phyloP scores from a whole-genome alignment of 2,329 filamentous ascomycete genomes.

The Falciphora oryzae region DNA sequence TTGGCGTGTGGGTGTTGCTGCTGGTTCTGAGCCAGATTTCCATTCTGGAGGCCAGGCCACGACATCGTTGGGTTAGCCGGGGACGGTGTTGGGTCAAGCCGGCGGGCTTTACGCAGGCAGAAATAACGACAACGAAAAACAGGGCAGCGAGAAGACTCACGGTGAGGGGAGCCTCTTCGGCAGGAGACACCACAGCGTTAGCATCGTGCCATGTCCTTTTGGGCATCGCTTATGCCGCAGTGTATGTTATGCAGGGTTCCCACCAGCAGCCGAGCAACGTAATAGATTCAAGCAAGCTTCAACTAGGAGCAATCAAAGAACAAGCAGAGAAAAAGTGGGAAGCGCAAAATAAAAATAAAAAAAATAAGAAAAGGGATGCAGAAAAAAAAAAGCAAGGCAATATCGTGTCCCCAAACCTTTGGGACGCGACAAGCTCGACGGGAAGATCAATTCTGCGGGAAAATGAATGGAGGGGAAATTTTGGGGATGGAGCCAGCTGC shows the following conservation, averaged over 20 bases:
- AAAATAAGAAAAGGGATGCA: not conserved
- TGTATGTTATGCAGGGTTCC: not conserved
- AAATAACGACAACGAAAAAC: not conserved
- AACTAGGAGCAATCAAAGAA: not conserved
- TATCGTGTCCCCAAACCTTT: not conserved
- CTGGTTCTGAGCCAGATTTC: not conserved
- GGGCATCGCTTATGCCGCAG: not conserved
- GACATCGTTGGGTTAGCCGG: not conserved
- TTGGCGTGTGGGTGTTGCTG: not conserved
- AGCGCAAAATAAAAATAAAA: not conserved
- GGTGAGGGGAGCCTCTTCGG: not conserved
- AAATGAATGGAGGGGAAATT: not conserved
- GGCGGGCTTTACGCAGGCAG: not conserved
- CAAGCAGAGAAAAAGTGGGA: not conserved
- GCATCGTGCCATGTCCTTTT: slow-evolving; percentile 1
- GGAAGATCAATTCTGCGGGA: not conserved
- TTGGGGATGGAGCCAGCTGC: too few species aligned
- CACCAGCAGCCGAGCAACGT: not conserved
- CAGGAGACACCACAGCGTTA: not conserved
- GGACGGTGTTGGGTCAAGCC: not conserved
- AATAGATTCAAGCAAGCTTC: not conserved
- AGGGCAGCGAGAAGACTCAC: not conserved
- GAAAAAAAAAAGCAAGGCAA: not conserved
- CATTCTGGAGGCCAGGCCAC: not conserved
- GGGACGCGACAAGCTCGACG: not conserved